A percentile compares a stretch with the other conserved stretches of the same genome.
Conservation (phyloP, 2,329 filamentous ascomycete species). For the Clarireedia hainanense region DNA sequence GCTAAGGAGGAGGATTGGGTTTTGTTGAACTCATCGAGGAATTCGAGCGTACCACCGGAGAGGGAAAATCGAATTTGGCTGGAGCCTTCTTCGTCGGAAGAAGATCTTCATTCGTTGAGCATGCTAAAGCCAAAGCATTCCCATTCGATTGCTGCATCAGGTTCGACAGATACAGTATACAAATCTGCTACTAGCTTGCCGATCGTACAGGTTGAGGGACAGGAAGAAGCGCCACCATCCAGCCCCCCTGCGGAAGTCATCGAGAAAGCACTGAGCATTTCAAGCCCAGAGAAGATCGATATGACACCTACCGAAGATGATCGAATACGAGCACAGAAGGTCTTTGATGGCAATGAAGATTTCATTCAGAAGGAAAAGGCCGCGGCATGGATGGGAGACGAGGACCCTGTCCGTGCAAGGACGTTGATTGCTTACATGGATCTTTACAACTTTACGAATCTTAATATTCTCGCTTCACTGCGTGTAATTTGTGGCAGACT, state of each 20-base stretch:
- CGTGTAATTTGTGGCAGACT: slow-evolving; percentile 75
- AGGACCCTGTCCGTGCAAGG: slow-evolving; percentile 49
- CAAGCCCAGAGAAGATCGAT: slow-evolving; percentile 2
- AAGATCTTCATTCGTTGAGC: slow-evolving; percentile 17
- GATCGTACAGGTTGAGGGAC: slow-evolving; percentile 42
- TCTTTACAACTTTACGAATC: slow-evolving; percentile 75
- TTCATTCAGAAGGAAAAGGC: slow-evolving; percentile 73
- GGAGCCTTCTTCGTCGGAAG: slow-evolving; percentile 28
- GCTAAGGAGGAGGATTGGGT: slow-evolving; percentile 27
- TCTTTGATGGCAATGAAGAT: slow-evolving; percentile 79
- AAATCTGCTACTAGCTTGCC: slow-evolving; percentile 41
- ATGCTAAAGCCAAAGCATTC: slow-evolving; percentile 29
- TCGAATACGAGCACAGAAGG: slow-evolving; percentile 66
- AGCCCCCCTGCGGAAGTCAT: slow-evolving; percentile 16
- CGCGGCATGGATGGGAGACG: slow-evolving; percentile 74
- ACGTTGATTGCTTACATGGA: slow-evolving; percentile 78
- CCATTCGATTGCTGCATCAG: slow-evolving; percentile 30
- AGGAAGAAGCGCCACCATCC: slow-evolving; percentile 23
- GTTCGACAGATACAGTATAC: slow-evolving; percentile 37
- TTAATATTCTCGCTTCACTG: slow-evolving; percentile 72
- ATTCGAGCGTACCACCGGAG: slow-evolving; percentile 3
- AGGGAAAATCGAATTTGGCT: slow-evolving; percentile 26
- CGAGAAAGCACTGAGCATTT: slow-evolving; percentile 26
- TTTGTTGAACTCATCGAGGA: slow-evolving; percentile 23
- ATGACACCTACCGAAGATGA: slow-evolving; percentile 45